These are phyloP conservation scores for Silybum marianum DNA, from an alignment of 129 eudicot species.

Conservation along the genomic window DNA sequence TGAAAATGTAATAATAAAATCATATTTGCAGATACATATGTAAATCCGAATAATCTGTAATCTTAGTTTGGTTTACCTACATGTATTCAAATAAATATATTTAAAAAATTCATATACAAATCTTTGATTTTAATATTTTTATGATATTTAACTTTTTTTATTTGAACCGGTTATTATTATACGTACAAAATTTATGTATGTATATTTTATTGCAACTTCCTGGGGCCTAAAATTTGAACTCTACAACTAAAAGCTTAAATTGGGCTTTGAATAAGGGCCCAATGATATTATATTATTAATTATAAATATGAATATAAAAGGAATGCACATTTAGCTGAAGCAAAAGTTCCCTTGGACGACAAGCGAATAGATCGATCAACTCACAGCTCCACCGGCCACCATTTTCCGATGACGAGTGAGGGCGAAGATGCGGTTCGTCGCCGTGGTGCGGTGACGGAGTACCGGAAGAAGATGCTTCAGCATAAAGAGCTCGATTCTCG, in stretches of 20 bases:
- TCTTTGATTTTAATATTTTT: no score
- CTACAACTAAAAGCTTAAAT: not conserved
- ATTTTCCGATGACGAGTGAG: constrained; percentile 59
- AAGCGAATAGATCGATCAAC: constrained; percentile 30
- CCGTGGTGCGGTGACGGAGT: constrained; percentile 65
- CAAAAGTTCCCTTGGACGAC: constrained; percentile 30
- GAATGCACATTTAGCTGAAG: not conserved
- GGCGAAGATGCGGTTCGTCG: constrained; percentile 88
- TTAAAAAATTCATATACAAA: no score
- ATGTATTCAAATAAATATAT: no score
- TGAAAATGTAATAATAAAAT: no score
- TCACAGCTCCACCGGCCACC: constrained; percentile 2
- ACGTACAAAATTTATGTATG: no score
- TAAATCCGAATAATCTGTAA: no score
- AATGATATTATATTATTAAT: not conserved
- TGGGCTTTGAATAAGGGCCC: constrained; percentile 25
- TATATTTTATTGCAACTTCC: no score
- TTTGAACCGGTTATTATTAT: no score
- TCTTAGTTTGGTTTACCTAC: no score
- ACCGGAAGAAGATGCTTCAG: constrained; percentile 80
- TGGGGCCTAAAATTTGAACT: no score
- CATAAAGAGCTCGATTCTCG: constrained; percentile 93
- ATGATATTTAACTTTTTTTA: no score
- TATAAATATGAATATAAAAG: not conserved
- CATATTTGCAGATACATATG: no score